Evolutionary conservation across 2,329 filamentous ascomycete genomes (phyloP), one percentile per base, ranked within the genome.

Genomic region (Trichoderma hamatum): DNA sequence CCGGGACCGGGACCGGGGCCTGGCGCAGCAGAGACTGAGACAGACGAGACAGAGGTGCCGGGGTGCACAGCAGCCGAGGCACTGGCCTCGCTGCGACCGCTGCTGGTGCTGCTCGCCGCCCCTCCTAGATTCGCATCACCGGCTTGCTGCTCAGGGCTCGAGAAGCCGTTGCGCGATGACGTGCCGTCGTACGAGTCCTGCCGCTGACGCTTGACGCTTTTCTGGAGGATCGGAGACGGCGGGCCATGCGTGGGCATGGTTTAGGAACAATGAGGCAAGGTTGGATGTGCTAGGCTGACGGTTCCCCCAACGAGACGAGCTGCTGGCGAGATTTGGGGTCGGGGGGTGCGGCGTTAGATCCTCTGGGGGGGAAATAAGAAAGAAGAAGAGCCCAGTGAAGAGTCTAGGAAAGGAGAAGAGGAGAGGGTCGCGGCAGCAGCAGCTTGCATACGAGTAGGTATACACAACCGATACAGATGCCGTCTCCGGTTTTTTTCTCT

Each of bases 1-100:
- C 84, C 89, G 78, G 85, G 88, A 77, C 86, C 88, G 78, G 88
- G 86, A 14, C 85, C 85, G 13, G 82, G 78, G 74, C 86, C 88
- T 64, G 77, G 76, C 61, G 77, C 72, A 49, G 74, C 75, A 59
- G 76, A 75, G 73, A 64, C 77, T 73, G 67, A 36, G 28, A 24
- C 63, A 21, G 28, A 55, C 11, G 69, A 26, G 60, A 71, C 73
- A 56, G 56, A 34, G 56, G 34, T 54, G 56, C 46, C 43, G n/a
- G 58, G 46, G 60, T 39, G 16, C 26, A 32, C 46, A 39, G 43
- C 46, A 52, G 58, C 67, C 51, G 67, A 69, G 67, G 67, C 46
- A 43, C 46, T 58, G 46, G 43, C 64, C 54, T 59, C 65, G 56
- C 46, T 55, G 54, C 56, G 46, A 36, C 46, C 65, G 56, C 65